These are phyloP conservation scores for Pythium utonaiense DNA, from an alignment of 352 stramenopile species.

Conservation along the genomic window DNA sequence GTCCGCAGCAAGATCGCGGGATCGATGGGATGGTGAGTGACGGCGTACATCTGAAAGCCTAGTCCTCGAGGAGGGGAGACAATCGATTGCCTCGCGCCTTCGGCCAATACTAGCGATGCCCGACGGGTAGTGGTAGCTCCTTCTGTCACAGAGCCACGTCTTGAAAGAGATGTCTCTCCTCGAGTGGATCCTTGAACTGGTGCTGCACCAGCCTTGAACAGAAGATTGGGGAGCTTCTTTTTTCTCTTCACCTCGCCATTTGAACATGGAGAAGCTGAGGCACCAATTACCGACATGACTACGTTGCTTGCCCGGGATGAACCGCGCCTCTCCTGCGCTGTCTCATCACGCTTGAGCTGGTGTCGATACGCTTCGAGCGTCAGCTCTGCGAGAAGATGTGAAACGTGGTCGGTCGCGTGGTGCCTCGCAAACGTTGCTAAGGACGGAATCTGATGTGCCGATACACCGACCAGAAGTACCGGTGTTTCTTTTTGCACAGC, in stretches of 20 bases:
- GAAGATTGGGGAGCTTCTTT: background rate
- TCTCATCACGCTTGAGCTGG: constrained; percentile 17
- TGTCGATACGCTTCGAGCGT: constrained; percentile 11
- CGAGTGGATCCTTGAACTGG: background rate
- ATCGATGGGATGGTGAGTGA: constrained; percentile 24
- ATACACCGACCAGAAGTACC: constrained; percentile 15
- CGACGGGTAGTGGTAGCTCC: background rate
- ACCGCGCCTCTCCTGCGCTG: constrained; percentile 2
- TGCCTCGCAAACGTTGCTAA: constrained; percentile 4
- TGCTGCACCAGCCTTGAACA: background rate
- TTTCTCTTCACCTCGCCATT: background rate
- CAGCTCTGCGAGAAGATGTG: constrained; percentile 3
- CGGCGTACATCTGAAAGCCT: constrained; percentile 49
- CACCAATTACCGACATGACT: background rate
- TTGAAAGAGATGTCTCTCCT: background rate
- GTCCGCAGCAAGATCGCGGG: background rate
- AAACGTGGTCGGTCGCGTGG: background rate
- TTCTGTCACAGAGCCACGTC: background rate
- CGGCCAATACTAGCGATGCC: background rate
- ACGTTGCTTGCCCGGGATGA: background rate
- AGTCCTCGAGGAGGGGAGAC: background rate
- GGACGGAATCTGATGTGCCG: background rate
- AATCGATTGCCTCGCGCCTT: background rate
- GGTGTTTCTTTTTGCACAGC: constrained; percentile 14
- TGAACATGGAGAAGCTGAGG: background rate